phyloP scores from a whole-genome alignment of 306 rosid genomes.

The Gillenia trifoliata region DNA sequence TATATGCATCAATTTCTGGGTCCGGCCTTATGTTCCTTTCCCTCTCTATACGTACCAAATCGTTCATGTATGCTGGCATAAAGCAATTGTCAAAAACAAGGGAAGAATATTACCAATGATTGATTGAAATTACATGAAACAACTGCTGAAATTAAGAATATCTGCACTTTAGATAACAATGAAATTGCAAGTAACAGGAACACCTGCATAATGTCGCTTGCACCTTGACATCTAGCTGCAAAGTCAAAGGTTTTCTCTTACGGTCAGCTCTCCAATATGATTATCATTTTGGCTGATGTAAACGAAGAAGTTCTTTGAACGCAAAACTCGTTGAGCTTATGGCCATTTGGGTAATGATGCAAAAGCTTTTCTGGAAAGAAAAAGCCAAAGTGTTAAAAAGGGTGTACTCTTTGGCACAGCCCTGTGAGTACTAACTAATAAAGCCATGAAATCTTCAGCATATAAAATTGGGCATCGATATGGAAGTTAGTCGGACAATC shows the following conservation, averaged over 20 bases:
- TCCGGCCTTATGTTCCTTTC: conserved; percentile 64
- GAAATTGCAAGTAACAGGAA: background rate
- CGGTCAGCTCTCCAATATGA: conserved; percentile 78
- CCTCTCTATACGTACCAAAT: conserved; percentile 43
- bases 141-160: background rate
- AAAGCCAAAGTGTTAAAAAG: background rate
- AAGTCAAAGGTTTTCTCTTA: conserved; percentile 87
- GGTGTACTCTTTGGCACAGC: too few species aligned
- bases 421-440: too few species aligned
- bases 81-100: background rate
- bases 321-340: conserved; percentile 50
- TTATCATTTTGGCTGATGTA: conserved; percentile 88
- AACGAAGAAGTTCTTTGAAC: conserved; percentile 80
- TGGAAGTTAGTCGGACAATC: too few species aligned
- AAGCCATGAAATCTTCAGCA: too few species aligned
- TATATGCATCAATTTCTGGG: conserved; percentile 81
- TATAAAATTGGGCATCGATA: too few species aligned
- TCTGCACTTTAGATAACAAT: background rate
- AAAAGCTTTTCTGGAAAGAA: conserved; percentile 48
- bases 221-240: conserved; percentile 93
- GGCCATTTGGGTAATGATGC: conserved; percentile 72
- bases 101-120: background rate
- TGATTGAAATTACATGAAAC: background rate
- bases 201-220: conserved; percentile 71
- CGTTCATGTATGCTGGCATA: conserved; percentile 42